phyloP scores from a whole-genome alignment of 805 yeast species.

The Lipomyces kockii region DNA sequence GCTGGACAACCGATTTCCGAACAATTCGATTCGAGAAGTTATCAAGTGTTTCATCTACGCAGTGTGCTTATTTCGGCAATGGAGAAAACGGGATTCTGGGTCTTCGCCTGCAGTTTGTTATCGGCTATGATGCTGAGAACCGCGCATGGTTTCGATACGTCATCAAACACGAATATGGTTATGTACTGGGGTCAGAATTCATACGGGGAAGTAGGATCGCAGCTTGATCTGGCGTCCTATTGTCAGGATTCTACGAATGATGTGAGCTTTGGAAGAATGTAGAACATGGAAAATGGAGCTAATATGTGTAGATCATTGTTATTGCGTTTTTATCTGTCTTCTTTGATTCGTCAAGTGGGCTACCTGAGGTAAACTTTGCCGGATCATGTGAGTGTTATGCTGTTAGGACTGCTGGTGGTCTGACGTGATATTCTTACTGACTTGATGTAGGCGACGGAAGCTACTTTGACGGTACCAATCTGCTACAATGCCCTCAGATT shows the following conservation, averaged over 20 bases:
- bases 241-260: conserved; percentile 73
- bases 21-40: not conserved
- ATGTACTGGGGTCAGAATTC: conserved; percentile 91
- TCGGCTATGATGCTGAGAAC: not conserved
- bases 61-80: not conserved
- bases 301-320: conserved; percentile 46
- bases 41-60: not conserved
- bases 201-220: conserved; percentile 53
- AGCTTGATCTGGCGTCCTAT: conserved; percentile 55
- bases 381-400: conserved; percentile 48
- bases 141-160: conserved; percentile 33
- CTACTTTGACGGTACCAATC: conserved; percentile 46
- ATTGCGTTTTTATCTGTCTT: conserved; percentile 68
- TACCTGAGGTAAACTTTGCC: conserved; percentile 60
- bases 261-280: conserved; percentile 55
- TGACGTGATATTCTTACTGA: not conserved
- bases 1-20: not conserved
- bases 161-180: conserved; percentile 63
- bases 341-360: conserved; percentile 38
- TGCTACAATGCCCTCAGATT: conserved; percentile 54
- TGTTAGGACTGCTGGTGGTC: not conserved
- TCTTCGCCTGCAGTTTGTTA: not conserved
- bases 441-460: conserved; percentile 35
- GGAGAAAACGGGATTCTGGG: not conserved
- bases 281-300: not conserved